Base-by-base conservation (phyloP, 345 rosid species). In the Pelargonium nanum region DNA sequence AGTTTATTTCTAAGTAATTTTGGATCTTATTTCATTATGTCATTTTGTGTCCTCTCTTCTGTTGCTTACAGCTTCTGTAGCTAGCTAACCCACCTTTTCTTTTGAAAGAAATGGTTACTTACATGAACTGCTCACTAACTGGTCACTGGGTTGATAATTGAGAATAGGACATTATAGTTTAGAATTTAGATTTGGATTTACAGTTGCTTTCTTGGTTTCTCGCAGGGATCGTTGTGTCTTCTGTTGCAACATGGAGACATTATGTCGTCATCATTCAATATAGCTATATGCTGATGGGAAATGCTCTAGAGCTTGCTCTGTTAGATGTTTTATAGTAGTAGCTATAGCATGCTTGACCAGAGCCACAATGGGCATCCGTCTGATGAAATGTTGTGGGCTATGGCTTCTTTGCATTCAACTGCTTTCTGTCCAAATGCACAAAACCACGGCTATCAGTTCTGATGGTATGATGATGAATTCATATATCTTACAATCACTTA, bases 351-450 rank as follows among this genome's bases (percentile, higher is more conserved):
- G 89, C 86, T 74, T 81, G 76, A 74, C 64, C 73, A 77, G 78
- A 80, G 81, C 93, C 82, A 74, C 61, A 45, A 92, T 89, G 99
- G 85, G 85, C 82, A 70, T 79, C 75, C 74, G 65, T 85, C 58
- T 19, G 55, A 70, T 72, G 69, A 75, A 64, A 68, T 68, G 66
- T 64, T 74, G 5, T 69, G 20, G 72, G 60, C 73, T 64, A 55
- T 79, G 79, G 77, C 69, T 77, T 63, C 68, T 78, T 69, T 75
- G 63, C 64, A 51, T 67, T 69, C 77, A 76, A 24, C 66, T 73
- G 68, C 66, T 74, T 51, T 69, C 55, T 70, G 57, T 75, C 75
- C 63, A 61, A 57, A 24, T 71, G 51, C 71, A 55, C 58, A 61
- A 72, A 71, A 56, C 55, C 64, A 56, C 65, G 55, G 87, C 83